A percentile compares a stretch with the other conserved stretches of the same genome.
Conservation (phyloP, 2,329 filamentous ascomycete genomes). For the Trichophyton rubrum region DNA sequence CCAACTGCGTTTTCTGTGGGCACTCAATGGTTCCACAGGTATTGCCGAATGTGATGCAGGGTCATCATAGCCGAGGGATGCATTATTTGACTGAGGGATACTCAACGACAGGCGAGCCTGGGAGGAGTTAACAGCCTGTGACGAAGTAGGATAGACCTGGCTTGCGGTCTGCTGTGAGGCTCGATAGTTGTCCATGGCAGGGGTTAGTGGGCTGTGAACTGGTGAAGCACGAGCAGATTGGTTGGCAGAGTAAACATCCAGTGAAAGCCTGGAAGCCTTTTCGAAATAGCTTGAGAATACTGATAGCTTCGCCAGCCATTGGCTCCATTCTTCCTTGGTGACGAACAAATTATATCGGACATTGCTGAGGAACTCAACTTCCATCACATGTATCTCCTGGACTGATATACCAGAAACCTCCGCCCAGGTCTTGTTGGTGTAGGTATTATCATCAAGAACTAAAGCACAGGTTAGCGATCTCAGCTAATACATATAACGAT, state of each 20-base stretch:
- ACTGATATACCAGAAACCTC: constrained; percentile 93
- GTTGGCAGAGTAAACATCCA: constrained; percentile 18
- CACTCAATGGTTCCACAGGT: constrained; percentile 16
- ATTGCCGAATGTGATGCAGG: background rate
- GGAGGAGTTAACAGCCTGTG: background rate
- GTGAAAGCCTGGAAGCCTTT: constrained; percentile 43
- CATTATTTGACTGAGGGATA: background rate
- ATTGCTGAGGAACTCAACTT: constrained; percentile 98
- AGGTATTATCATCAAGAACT: constrained; percentile 96
- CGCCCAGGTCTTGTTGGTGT: constrained; percentile 99
- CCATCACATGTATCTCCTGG: constrained; percentile 95
- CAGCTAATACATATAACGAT: background rate
- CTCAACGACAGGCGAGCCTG: background rate
- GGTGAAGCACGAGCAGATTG: constrained; percentile 26
- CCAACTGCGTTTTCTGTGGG: constrained; percentile 20
- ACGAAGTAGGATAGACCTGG: background rate
- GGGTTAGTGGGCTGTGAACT: background rate
- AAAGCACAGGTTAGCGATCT: constrained; percentile 5
- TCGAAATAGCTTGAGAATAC: constrained; percentile 77
- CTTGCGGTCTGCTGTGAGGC: background rate
- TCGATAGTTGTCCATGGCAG: background rate
- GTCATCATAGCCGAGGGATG: background rate
- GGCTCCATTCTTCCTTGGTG: constrained; percentile 72
- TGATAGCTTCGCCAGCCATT: constrained; percentile 72
- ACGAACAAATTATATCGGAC: constrained; percentile 90